These are phyloP conservation scores for Erysimum pusillum DNA, from an alignment of 441 rosid species.

Conservation along the genomic window DNA sequence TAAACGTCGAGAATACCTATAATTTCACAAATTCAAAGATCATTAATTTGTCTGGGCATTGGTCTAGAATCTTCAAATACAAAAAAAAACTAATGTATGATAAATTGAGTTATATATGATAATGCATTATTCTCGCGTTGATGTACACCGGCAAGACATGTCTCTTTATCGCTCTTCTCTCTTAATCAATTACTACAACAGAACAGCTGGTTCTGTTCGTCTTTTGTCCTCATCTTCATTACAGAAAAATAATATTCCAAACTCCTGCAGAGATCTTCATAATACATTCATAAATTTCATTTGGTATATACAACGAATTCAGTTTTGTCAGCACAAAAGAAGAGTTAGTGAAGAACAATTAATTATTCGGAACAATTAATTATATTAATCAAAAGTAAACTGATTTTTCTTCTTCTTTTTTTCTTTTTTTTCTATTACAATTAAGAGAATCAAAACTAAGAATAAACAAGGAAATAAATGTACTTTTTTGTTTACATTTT, in stretches of 20 bases:
- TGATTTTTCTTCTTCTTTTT: slow-evolving; percentile 15
- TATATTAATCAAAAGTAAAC: not conserved
- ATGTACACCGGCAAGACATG: slow-evolving; percentile 40
- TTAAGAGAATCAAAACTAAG: slow-evolving; percentile 26
- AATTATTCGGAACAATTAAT: not conserved
- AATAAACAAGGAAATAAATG: slow-evolving; percentile 34
- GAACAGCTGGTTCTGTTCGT: slow-evolving; percentile 37
- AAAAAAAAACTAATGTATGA: not conserved
- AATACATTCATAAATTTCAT: slow-evolving; percentile 4
- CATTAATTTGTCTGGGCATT: not conserved
- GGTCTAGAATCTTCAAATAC: not conserved
- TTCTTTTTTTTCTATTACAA: slow-evolving; percentile 26
- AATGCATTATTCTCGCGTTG: slow-evolving; percentile 15
- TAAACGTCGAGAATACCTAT: not conserved
- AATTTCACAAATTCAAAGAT: not conserved
- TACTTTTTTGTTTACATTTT: slow-evolving; percentile 31
- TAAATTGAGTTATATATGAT: not conserved
- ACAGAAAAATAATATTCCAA: slow-evolving; percentile 12
- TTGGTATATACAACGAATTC: not conserved
- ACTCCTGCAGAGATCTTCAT: slow-evolving; percentile 31
- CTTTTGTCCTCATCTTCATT: slow-evolving; percentile 33
- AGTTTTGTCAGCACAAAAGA: not conserved
- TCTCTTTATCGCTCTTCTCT: slow-evolving; percentile 5
- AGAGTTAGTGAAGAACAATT: not conserved
- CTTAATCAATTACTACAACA: slow-evolving; percentile 34